phyloP scores from a whole-genome alignment of 768 basidiomycete genomes.

The Podaxis sp. region DNA sequence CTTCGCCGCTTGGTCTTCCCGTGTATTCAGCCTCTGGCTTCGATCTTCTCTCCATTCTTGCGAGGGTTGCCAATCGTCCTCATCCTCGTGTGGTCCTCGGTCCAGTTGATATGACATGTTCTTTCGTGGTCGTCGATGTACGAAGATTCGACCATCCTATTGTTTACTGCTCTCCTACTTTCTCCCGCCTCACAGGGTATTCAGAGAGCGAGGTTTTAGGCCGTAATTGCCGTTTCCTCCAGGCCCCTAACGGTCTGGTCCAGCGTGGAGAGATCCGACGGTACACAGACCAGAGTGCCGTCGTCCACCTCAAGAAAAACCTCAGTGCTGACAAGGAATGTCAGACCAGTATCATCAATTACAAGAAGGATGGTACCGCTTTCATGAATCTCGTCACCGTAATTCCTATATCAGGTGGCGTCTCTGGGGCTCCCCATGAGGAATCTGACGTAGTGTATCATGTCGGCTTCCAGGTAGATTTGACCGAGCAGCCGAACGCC shows the following conservation, averaged over 20 bases:
- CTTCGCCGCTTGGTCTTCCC: slow-evolving; percentile 37
- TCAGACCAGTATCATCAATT: slow-evolving; percentile 87
- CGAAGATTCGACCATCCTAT: slow-evolving; percentile 82
- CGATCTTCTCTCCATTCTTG: slow-evolving; percentile 81
- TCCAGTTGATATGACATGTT: slow-evolving; percentile 88
- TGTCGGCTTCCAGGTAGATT: slow-evolving; percentile 95
- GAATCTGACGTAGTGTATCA: slow-evolving; percentile 78
- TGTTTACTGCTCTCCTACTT: slow-evolving; percentile 87
- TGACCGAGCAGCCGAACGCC: slow-evolving; percentile 81
- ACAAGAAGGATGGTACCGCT: slow-evolving; percentile 76
- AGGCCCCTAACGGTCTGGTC: slow-evolving; percentile 63
- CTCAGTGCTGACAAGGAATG: slow-evolving; percentile 81
- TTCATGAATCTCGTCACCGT: slow-evolving; percentile 94
- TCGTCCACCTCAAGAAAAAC: slow-evolving; percentile 59
- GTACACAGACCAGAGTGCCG: slow-evolving; percentile 66
- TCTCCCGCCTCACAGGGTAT: slow-evolving; percentile 78
- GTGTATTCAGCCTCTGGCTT: slow-evolving; percentile 92
- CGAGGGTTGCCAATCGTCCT: slow-evolving; percentile 71
- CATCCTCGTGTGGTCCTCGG: slow-evolving; percentile 79
- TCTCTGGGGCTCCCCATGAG: slow-evolving; percentile 45
- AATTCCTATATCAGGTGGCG: slow-evolving; percentile 79
- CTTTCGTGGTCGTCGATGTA: slow-evolving; percentile 90
- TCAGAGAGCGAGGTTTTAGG: slow-evolving; percentile 75
- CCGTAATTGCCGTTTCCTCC: slow-evolving; percentile 88
- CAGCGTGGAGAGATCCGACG: slow-evolving; percentile 40